Evolutionary conservation across 2,329 filamentous ascomycete species (phyloP), one percentile per base, ranked within the genome.

Genomic region (Pseudogymnoascus sp.): DNA sequence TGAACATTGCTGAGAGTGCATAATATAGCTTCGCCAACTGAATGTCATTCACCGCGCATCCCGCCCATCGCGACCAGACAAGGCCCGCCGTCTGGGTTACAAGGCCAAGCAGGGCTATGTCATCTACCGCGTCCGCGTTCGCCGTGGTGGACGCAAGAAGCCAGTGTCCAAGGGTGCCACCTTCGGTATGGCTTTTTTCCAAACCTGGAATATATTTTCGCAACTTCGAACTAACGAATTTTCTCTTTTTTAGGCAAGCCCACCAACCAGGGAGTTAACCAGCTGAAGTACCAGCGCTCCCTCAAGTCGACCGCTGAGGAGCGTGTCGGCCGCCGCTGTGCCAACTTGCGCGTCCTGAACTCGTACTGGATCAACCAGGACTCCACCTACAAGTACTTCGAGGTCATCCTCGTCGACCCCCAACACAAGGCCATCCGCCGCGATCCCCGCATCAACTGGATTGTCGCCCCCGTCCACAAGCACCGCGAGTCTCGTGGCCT

Each of bases 291-390:
- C 89, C 95, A 99, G 88, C 91, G 93, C 79, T 97, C 94, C 71
- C 92, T 97, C 78, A 89, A 89, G 80, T 86, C 93, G 74, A 99
- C 94, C 74, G 95, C 95, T 74, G 95, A 99, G 86, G 94, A 99
- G 89, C 94, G 94, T 89, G 93, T 99, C 77, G 94, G 95, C 76
- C 92, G 92, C 80, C 92, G 93, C 79, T 97, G 92, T 85, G 92
- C 92, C 82, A 99, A 99, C 84, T 82, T 99, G 79, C 92, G 94
- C 77, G 94, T 99, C 76, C 89, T 99, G 76, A 99, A 99, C 90
- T 97, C 93, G 68, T 99, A 99, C 92, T 99, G 95, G 95, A 91
- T 99, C 86, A 99, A 99, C 90, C 92, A 97, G 86, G 94, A 99
- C 85, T 97, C 92, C 65, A 99, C 94, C 81, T 99, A 97, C 90